Base-by-base conservation (phyloP, 2,329 filamentous ascomycete genomes). In the Hypocrella siamensis region DNA sequence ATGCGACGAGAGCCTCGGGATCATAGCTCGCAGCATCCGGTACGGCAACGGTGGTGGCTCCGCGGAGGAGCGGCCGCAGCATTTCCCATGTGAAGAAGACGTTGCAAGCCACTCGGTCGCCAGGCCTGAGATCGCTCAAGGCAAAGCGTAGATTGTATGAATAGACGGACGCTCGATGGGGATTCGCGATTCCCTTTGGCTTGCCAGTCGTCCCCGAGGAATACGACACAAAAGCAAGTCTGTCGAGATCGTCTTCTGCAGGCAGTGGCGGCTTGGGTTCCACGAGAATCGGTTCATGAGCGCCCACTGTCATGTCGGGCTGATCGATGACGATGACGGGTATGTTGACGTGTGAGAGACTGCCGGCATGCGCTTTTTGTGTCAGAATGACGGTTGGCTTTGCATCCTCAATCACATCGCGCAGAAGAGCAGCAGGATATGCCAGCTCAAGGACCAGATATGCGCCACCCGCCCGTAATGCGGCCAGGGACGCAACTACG, bases 61-160 rank as follows among this genome's bases (percentile, higher is more conserved):
- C 81, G 33, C 80, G 69, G 33, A 88, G 49, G 28, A 88, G 60
- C 7, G 81, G 81, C 5, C 81, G 76, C 33, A 88, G 52, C 35
- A 86, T 85, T 50, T 88, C 81, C 81, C 81, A 88, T 29, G 86
- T 66, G 48, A 88, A 88, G 52, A 86, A 88, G 36, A 86, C 81
- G 59, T 86, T 88, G 57, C 80, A 86, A n/a, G 81, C 81, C 9
- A 86, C 79, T 6, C 81, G 70, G 42, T 85, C 81, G 12, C 79
- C 79, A 0, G 75, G 75, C 14, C 65, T 54, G 3, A 83, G 58
- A 48, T 86, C 75, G 40, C 73, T 78, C 30, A 86, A 52, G 8
- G 57, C 61, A 45, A 86, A 86, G 50, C 81, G 63, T 39, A 83
- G 52, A 42, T 82, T 62, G 47, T 86, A 86, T 6, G 80, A 86